Conservation (phyloP, 2,329 filamentous ascomycete genomes). For the Fusarium fujikuroi region DNA sequence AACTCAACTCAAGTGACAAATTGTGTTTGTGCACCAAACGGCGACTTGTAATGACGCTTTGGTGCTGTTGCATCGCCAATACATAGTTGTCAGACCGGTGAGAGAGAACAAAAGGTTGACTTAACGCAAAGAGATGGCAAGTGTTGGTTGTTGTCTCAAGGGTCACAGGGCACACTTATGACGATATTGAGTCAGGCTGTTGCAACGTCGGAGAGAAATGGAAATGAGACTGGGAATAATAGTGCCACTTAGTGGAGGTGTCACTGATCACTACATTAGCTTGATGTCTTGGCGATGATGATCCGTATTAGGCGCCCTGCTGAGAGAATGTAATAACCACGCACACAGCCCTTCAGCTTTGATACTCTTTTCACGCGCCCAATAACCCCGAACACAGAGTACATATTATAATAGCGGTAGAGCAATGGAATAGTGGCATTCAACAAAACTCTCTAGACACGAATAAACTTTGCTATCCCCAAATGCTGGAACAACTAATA, state of each 20-base stretch:
- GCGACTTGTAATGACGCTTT: constrained; percentile 17
- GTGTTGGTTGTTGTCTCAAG: constrained; percentile 12
- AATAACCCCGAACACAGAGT: neutral
- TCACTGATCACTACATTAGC: neutral
- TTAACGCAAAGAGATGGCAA: neutral
- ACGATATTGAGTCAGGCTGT: constrained; percentile 3
- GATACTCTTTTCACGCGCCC: neutral
- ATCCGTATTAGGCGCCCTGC: constrained; percentile 20
- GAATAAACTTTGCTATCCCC: neutral
- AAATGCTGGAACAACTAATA: neutral
- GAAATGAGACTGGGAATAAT: constrained; percentile 37
- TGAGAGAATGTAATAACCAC: constrained; percentile 11
- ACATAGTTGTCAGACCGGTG: neutral
- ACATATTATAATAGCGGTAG: neutral
- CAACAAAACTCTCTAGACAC: neutral
- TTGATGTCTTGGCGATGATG: constrained; percentile 20
- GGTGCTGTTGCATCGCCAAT: neutral
- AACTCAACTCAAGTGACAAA: neutral
- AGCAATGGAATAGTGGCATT: constrained; percentile 1
- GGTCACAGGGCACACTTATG: constrained; percentile 16
- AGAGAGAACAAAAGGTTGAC: constrained; percentile 2
- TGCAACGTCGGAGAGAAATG: constrained; percentile 25
- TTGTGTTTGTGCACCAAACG: neutral
- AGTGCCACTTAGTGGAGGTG: constrained; percentile 18
- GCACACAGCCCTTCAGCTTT: neutral